Percentiles rank a stretch among this genome's conserved stretches.
phyloP scores from a whole-genome alignment of 1,284 basidiomycete species.

The Ceratobasidium sp. region DNA sequence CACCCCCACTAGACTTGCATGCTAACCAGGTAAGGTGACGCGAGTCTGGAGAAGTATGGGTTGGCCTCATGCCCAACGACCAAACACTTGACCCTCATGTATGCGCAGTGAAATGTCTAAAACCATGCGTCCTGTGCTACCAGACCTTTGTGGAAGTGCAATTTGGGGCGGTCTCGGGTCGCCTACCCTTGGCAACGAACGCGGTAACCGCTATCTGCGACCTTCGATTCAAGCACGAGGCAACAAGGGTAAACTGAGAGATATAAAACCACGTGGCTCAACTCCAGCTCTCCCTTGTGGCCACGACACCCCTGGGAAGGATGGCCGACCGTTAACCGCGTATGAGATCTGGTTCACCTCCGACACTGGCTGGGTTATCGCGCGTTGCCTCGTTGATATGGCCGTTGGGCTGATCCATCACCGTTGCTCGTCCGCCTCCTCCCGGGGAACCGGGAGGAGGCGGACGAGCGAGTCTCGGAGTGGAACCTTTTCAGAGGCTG shows the following conservation, averaged over 20 bases:
- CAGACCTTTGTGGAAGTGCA: background rate
- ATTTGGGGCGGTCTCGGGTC: no score
- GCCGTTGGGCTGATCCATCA: background rate
- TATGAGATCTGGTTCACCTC: constrained; percentile 18
- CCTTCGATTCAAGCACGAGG: background rate
- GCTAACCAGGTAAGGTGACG: background rate
- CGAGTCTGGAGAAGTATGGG: background rate
- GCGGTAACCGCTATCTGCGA: background rate
- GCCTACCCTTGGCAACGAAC: background rate
- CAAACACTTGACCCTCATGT: background rate
- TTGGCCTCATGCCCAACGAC: background rate
- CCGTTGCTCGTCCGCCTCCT: background rate
- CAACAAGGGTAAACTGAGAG: background rate
- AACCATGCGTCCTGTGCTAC: background rate
- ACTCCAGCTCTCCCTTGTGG: background rate
- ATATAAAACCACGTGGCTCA: constrained; percentile 9
- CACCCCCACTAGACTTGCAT: background rate
- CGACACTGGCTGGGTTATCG: constrained; percentile 1
- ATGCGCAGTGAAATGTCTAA: background rate
- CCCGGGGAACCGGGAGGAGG: background rate
- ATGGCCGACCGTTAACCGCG: constrained; percentile 23
- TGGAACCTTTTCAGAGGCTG: background rate
- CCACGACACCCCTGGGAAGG: constrained; percentile 20
- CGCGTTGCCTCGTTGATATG: constrained; percentile 21
- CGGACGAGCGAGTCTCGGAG: background rate